These are phyloP conservation scores for Aleurites moluccanus DNA, from an alignment of 441 rosid species.

Conservation along the genomic window DNA sequence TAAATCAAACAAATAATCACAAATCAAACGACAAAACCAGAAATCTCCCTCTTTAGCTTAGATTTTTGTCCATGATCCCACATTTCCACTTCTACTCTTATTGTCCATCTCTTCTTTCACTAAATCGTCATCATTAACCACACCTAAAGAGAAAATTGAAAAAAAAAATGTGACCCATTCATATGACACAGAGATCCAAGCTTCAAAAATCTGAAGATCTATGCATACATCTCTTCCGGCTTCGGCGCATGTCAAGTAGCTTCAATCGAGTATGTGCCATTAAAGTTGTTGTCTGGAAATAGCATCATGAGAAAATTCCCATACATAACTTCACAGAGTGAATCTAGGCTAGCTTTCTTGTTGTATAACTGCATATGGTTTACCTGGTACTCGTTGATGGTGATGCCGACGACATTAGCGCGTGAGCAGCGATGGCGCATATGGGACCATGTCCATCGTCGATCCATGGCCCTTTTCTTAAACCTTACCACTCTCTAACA, in stretches of 20 bases:
- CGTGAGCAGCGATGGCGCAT: constrained; percentile 87
- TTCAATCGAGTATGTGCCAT: constrained; percentile 93
- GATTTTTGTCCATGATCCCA: constrained; percentile 14
- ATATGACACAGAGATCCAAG: too few species aligned
- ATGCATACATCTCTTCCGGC: constrained; percentile 73
- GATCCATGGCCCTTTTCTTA: too few species aligned
- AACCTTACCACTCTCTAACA: too few species aligned
- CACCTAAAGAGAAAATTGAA: too few species aligned
- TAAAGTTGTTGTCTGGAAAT: constrained; percentile 61
- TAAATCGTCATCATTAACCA: too few species aligned
- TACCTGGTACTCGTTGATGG: constrained; percentile 93
- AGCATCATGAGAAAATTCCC: constrained; percentile 91
- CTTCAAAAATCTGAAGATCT: constrained; percentile 72
- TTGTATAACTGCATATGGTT: constrained; percentile 71
- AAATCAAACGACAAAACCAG: not conserved
- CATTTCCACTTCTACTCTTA: constrained; percentile 8
- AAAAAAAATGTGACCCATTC: constrained; percentile 96
- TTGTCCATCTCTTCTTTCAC: too few species aligned
- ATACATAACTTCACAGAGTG: constrained; percentile 72
- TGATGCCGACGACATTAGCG: constrained; percentile 78
- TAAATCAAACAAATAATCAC: too few species aligned
- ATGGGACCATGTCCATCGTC: too few species aligned
- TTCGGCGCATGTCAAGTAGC: constrained; percentile 96
- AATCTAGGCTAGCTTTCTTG: constrained; percentile 78
- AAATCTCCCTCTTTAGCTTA: constrained; percentile 7